Evolutionary conservation across 768 basidiomycete genomes (phyloP), one percentile per base, ranked within the genome.

Genomic region (Tricholoma bakamatsutake): DNA sequence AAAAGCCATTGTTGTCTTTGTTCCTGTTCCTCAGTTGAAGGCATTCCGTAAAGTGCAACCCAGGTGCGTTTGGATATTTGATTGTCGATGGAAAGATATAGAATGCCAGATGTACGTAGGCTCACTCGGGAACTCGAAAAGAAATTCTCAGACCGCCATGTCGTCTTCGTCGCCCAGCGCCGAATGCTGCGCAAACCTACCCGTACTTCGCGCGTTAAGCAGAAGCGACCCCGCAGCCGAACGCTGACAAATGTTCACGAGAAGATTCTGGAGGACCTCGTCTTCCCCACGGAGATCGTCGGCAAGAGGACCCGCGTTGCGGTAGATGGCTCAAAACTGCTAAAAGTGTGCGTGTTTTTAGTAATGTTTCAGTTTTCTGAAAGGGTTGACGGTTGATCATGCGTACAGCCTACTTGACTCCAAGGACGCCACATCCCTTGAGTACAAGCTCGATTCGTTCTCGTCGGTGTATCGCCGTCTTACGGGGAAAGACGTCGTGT

Each of bases 401-500:
- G 30, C 17, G 30, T 57, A 59, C 71, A 98, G 96, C 63, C 88
- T 94, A 81, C 88, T 99, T 63, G 97, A 99, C 81, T 80, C 93
- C 62, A 98, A 98, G 75, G 97, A 99, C 70, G 85, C 93, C 55
- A 98, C 94, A 71, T 90, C 93, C 67, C 82, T 98, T 70, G 97
- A 98, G 81, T 98, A 99, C 89, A 99, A 99, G 84, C 83, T 98
- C 65, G 97, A 99, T 78, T 96, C 95, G 61, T 99, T 98, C 81
- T 90, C 95, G 49, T 94, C 93, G 40, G 92, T 98, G 61, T 98
- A 97, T 83, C 90, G 88, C 68, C 84, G 88, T 60, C 77, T 97
- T 71, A 96, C 94, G 61, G 95, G 95, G 71, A 98, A 97, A 81
- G 95, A 98, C 61, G 95, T 97, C 56, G 86, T 89, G 53, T 93